Percentiles rank a stretch among this genome's conserved stretches.
These are phyloP conservation scores for Metschnikowia similis DNA, from an alignment of 805 yeast species.

Conservation along the genomic window DNA sequence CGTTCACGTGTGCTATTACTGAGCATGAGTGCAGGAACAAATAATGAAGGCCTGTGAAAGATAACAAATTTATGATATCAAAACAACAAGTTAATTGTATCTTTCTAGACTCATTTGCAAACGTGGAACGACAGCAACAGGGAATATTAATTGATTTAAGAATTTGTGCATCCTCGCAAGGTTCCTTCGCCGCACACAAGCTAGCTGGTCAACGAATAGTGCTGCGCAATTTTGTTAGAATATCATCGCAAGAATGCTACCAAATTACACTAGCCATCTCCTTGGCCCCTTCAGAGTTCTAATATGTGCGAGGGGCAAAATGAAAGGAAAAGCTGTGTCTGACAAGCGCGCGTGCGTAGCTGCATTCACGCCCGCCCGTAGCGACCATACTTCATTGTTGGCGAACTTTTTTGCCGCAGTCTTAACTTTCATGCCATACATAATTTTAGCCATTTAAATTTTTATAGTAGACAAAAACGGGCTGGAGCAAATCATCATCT, in stretches of 20 bases:
- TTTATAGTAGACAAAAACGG: neutral
- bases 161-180: constrained; percentile 1
- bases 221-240: neutral
- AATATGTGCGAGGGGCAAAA: neutral
- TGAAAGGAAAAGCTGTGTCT: neutral
- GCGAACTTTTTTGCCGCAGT: neutral
- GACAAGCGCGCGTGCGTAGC: neutral
- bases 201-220: neutral
- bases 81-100: neutral
- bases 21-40: neutral
- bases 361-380: neutral
- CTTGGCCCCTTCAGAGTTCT: neutral
- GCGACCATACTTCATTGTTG: neutral
- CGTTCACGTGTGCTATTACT: neutral
- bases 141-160: neutral
- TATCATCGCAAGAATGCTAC: neutral
- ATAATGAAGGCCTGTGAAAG: neutral
- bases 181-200: constrained; percentile 1
- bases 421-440: neutral
- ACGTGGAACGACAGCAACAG: neutral
- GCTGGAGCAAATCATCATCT: neutral
- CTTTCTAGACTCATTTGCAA: neutral
- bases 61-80: neutral
- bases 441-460: neutral
- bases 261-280: neutral